Base-by-base conservation (phyloP, 2,329 filamentous ascomycete species). In the Diaporthe destruens region DNA sequence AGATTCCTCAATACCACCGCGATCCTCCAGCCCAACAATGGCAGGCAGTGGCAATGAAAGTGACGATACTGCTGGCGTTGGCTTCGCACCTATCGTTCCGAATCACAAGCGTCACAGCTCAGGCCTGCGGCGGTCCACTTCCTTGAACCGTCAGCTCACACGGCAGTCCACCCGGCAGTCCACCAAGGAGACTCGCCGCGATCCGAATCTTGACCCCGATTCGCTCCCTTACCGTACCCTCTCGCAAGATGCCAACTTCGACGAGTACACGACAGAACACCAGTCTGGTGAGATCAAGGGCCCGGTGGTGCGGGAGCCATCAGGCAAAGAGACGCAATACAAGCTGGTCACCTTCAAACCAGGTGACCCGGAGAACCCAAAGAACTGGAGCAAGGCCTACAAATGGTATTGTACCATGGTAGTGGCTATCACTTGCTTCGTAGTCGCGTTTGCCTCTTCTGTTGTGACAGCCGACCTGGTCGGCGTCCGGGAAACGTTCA, bases 381-480 rank as follows among this genome's bases (percentile, higher is more conserved):
- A 96, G 86, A 96, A 96, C 81, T 96, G 93, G 93, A 90, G 88
- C 71, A 94, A 94, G 81, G 84, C 83, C 1, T 92, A 85, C 81
- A 96, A 95, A 82, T 96, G 94, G 93, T 94, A 92, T 78, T 92
- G 90, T 79, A 98, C 94, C 32, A 94, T 97, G 92, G 90, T 94
- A 20, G 94, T 97, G 0, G 93, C 94, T 1, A 75, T 89, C 29
- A 93, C 92, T 1, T 94, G 92, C 78, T 94, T 94, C 79, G 91
- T 93, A 53, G 92, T 94, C 56, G 91, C 92, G 0, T 90, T 94
- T 72, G 85, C 86, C 32, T 94, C 91, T 63, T 90, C 91, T 67
- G 91, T 97, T 76, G 91, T 97, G 79, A 97, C 94, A 0, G 90
- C 94, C 14, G 92, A 95, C 79, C 85, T 97, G 4, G 83, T 79